These are phyloP conservation scores for Wickerhamomyces queroliae DNA, from an alignment of 805 yeast genomes.

Conservation along the genomic window DNA sequence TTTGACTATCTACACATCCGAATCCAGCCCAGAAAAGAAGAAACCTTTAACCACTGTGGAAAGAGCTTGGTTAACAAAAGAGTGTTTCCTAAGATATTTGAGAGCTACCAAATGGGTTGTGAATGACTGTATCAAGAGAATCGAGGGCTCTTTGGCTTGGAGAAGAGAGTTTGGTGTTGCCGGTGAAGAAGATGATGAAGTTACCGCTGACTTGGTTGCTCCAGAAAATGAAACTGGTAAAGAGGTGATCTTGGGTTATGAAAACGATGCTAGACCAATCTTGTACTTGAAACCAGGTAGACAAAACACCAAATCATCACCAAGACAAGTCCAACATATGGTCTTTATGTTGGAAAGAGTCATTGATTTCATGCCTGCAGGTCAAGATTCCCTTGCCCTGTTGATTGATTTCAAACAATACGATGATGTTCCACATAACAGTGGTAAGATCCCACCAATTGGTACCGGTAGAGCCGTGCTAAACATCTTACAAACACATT, in stretches of 20 bases:
- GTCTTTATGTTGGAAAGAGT: conserved; percentile 91
- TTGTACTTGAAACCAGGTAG: conserved; percentile 89
- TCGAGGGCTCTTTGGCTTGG: conserved; percentile 82
- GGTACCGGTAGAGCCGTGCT: conserved; percentile 87
- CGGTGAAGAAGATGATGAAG: conserved; percentile 39
- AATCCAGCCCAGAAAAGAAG: conserved; percentile 16
- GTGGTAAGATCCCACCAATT: conserved; percentile 79
- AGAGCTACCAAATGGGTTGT: conserved; percentile 92
- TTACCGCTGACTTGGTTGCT: conserved; percentile 49
- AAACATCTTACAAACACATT: conserved; percentile 91
- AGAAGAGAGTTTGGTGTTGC: conserved; percentile 86
- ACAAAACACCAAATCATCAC: conserved; percentile 88
- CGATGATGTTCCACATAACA: conserved; percentile 24
- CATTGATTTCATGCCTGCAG: conserved; percentile 92
- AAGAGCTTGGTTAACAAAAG: conserved; percentile 89
- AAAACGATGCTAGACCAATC: conserved; percentile 87
- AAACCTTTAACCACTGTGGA: conserved; percentile 51
- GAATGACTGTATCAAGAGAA: conserved; percentile 63
- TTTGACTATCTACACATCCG: conserved; percentile 23
- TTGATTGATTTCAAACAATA: conserved; percentile 89
- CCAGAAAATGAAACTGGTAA: conserved; percentile 88
- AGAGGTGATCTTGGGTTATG: conserved; percentile 86
- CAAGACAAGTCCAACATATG: conserved; percentile 91
- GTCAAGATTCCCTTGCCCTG: conserved; percentile 90
- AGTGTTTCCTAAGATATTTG: conserved; percentile 83